phyloP scores from a whole-genome alignment of 2,329 filamentous ascomycete species.

The Microsporum canis region DNA sequence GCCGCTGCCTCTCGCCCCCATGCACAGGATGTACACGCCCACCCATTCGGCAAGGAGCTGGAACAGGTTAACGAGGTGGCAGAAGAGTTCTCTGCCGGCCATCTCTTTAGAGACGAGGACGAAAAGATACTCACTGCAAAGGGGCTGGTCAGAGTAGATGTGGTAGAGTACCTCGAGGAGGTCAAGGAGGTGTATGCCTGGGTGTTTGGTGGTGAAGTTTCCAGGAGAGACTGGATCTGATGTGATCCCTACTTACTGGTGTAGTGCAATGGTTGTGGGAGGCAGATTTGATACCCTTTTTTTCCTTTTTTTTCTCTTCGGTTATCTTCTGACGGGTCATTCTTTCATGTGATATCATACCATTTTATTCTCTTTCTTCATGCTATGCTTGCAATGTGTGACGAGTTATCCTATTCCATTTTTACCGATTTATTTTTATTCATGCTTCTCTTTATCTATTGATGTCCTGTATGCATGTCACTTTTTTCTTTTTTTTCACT shows the following conservation, averaged over 20 bases:
- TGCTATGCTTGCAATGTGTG: background rate
- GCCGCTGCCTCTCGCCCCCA: background rate
- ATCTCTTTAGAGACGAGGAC: conserved; percentile 59
- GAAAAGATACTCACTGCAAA: conserved; percentile 56
- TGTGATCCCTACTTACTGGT: conserved; percentile 2
- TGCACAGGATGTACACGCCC: conserved; percentile 34
- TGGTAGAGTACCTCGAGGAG: conserved; percentile 73
- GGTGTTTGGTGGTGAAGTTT: conserved; percentile 43
- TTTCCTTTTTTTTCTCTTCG: background rate
- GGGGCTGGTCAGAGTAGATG: conserved; percentile 61
- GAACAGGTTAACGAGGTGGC: conserved; percentile 87
- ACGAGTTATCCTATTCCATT: background rate
- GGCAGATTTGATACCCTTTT: conserved; percentile 3
- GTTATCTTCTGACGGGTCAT: conserved; percentile 8
- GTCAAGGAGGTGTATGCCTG: conserved; percentile 57
- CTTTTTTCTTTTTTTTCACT: background rate
- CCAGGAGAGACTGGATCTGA: conserved; percentile 32
- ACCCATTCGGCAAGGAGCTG: conserved; percentile 82
- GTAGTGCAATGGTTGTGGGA: background rate
- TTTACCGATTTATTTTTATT: background rate
- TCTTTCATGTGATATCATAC: conserved; percentile 2
- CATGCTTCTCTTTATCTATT: background rate
- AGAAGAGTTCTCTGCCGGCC: conserved; percentile 65
- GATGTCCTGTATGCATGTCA: background rate
- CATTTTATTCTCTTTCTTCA: background rate